These are phyloP conservation scores for Bipolaris zeicola DNA, from an alignment of 2,329 filamentous ascomycete species.

Conservation along the genomic window DNA sequence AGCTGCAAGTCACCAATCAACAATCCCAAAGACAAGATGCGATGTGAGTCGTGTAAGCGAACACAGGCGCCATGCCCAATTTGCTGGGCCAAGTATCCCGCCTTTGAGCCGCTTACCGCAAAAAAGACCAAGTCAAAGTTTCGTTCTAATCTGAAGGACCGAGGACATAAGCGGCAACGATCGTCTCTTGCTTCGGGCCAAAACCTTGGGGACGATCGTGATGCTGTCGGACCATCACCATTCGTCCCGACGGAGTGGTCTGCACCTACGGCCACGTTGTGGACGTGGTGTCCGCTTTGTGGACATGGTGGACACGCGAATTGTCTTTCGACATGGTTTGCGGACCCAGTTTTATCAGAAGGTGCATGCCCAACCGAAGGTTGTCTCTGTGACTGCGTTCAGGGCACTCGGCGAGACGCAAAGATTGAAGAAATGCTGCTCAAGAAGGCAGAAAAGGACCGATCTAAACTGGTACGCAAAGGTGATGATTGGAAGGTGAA, in stretches of 20 bases:
- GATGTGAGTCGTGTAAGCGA: conserved; percentile 58
- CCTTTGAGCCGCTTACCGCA: conserved; percentile 43
- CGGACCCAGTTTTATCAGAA: conserved; percentile 52
- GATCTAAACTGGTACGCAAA: conserved; percentile 42
- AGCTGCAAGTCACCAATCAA: conserved; percentile 63
- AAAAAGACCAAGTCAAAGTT: conserved; percentile 40
- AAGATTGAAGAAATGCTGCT: conserved; percentile 38
- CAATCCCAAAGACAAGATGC: conserved; percentile 56
- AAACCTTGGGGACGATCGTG: conserved; percentile 17
- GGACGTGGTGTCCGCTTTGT: conserved; percentile 65
- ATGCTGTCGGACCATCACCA: conserved; percentile 27
- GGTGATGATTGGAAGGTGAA: conserved; percentile 51
- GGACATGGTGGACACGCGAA: conserved; percentile 65
- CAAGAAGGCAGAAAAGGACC: conserved; percentile 44
- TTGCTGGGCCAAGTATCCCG: conserved; percentile 53
- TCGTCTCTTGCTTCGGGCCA: conserved; percentile 31
- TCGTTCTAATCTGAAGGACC: conserved; percentile 27
- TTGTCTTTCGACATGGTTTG: conserved; percentile 64
- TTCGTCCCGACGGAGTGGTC: conserved; percentile 27
- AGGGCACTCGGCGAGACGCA: conserved; percentile 50
- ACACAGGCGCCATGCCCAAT: conserved; percentile 52
- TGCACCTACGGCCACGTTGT: conserved; percentile 49
- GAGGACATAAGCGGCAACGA: conserved; percentile 33
- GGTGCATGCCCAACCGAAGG: conserved; percentile 64
- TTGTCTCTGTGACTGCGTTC: conserved; percentile 65